Conservation (phyloP, 768 basidiomycete species). For the Leccinum longicurvipes region DNA sequence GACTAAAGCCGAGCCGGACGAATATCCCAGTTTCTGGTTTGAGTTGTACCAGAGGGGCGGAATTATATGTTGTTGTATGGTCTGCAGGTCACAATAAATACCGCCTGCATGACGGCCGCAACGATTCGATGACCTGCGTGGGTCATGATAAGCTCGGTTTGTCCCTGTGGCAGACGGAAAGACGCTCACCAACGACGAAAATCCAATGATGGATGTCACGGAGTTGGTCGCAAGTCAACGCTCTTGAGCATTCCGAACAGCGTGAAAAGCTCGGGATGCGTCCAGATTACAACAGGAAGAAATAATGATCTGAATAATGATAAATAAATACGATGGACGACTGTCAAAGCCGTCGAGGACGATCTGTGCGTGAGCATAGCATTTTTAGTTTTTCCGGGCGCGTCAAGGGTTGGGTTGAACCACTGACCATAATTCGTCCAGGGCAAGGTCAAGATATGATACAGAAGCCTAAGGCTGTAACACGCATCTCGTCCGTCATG, state of each 20-base stretch:
- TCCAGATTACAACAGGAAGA: neutral
- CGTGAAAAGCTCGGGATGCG: neutral
- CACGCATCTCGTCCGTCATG: neutral
- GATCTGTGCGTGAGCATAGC: neutral
- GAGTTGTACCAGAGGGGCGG: conserved; percentile 26
- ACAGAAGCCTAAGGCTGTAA: neutral
- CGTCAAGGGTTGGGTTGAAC: neutral
- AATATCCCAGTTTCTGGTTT: neutral
- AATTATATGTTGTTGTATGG: conserved; percentile 65
- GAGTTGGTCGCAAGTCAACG: neutral
- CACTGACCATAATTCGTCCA: neutral
- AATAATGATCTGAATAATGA: conserved; percentile 11
- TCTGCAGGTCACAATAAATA: conserved; percentile 58
- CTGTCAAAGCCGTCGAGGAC: conserved; percentile 8
- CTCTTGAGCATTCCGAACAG: neutral
- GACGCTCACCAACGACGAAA: conserved; percentile 24
- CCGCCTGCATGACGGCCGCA: conserved; percentile 79
- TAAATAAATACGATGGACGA: neutral
- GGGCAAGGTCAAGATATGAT: neutral
- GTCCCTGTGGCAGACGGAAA: neutral
- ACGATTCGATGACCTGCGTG: conserved; percentile 75
- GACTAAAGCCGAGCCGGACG: neutral
- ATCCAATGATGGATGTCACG: conserved; percentile 8
- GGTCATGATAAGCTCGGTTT: neutral
- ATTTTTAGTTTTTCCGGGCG: neutral